These are phyloP conservation scores for Syzygium syzygioides DNA, from an alignment of 441 rosid genomes.

Conservation along the genomic window DNA sequence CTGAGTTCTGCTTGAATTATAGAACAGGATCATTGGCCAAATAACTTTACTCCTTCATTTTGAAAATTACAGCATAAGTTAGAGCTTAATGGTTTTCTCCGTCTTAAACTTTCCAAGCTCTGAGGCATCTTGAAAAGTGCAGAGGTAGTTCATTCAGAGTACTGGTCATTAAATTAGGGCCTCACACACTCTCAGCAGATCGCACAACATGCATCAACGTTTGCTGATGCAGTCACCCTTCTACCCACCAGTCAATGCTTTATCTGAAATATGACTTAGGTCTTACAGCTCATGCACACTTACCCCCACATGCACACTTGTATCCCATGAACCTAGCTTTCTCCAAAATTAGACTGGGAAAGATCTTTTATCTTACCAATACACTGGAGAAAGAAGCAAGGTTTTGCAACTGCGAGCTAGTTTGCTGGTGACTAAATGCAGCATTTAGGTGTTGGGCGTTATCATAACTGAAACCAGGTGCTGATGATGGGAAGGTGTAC, in stretches of 20 bases:
- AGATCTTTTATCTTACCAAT: slow-evolving; percentile 45
- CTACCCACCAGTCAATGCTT: background rate
- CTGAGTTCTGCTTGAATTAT: background rate
- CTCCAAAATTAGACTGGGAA: background rate
- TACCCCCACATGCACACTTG: slow-evolving; percentile 3
- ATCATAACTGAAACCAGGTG: slow-evolving; percentile 59
- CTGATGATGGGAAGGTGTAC: slow-evolving; percentile 66
- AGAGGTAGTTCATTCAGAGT: background rate
- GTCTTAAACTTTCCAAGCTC: background rate
- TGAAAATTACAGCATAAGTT: background rate
- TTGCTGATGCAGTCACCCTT: background rate
- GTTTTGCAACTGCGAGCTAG: slow-evolving; percentile 72
- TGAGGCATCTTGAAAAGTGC: background rate
- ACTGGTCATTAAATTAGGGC: background rate
- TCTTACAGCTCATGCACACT: background rate
- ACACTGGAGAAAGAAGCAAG: slow-evolving; percentile 66
- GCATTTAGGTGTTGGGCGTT: slow-evolving; percentile 59
- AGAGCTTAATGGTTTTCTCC: background rate
- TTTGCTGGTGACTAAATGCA: slow-evolving; percentile 45
- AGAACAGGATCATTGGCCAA: background rate
- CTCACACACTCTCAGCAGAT: background rate
- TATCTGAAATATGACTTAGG: background rate
- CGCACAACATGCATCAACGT: background rate
- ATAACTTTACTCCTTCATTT: background rate
- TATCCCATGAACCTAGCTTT: background rate